A percentile compares a stretch with the other conserved stretches of the same genome.
Conservation (phyloP, 768 basidiomycete species). For the Suillus paluster region DNA sequence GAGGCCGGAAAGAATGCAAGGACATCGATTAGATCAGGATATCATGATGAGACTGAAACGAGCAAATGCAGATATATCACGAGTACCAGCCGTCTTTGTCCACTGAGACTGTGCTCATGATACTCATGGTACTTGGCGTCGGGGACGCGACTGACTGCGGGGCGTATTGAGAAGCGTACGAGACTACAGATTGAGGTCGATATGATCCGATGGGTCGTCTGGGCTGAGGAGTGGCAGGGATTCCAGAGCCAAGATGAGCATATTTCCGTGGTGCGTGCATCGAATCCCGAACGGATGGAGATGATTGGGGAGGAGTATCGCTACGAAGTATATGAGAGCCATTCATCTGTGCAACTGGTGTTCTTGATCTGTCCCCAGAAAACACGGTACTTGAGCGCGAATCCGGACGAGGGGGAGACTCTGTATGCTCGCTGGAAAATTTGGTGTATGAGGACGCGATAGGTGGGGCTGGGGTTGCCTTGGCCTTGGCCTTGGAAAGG, state of each 20-base stretch:
- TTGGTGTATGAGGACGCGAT: slow-evolving; percentile 46
- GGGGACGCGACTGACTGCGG: slow-evolving; percentile 60
- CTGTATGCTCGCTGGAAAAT: slow-evolving; percentile 33
- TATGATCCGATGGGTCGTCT: slow-evolving; percentile 18
- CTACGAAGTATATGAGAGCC: slow-evolving; percentile 37
- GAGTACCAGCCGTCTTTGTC: slow-evolving; percentile 83
- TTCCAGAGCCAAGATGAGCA: slow-evolving; percentile 18
- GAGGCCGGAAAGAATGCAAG: neutral
- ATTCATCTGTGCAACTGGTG: slow-evolving; percentile 50
- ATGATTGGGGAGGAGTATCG: slow-evolving; percentile 50
- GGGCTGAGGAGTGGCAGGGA: slow-evolving; percentile 12
- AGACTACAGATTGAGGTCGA: slow-evolving; percentile 7
- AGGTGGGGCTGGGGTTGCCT: slow-evolving; percentile 29
- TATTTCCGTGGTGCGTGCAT: slow-evolving; percentile 53
- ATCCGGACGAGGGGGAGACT: slow-evolving; percentile 66
- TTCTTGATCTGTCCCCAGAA: slow-evolving; percentile 51
- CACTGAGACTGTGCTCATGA: slow-evolving; percentile 64
- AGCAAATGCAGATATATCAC: slow-evolving; percentile 18
- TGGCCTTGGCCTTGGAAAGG: slow-evolving; percentile 51
- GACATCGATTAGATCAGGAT: slow-evolving; percentile 8
- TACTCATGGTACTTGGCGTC: slow-evolving; percentile 68
- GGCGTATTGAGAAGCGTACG: slow-evolving; percentile 26
- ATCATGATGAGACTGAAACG: slow-evolving; percentile 13
- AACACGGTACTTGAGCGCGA: slow-evolving; percentile 74
- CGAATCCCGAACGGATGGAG: slow-evolving; percentile 70